Base-by-base conservation (phyloP, 208 protist species). In the Leishmania amazonensis region DNA sequence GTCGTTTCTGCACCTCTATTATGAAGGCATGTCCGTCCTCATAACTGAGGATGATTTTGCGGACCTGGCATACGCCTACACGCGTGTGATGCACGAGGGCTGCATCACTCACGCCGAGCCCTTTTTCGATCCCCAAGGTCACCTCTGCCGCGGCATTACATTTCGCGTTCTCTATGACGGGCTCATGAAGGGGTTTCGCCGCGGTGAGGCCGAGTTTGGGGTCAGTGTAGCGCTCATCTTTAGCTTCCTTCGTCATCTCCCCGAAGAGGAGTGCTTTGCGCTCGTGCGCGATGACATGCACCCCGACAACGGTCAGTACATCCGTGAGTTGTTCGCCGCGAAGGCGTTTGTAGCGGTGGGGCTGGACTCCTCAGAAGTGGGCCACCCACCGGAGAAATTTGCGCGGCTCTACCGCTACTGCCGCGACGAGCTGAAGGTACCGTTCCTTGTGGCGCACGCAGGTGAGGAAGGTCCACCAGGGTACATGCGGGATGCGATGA, bases 121-220 rank as follows among this genome's bases (percentile, higher is more conserved):
- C 45, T 91, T 93, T 70, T 93, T 93, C 42, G 90, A 93, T 60
- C 88, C 88, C 1, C 90, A 93, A 78, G 84, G 84, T 15, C 90
- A 93, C 83, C 72, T 85, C 31, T 62, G 81, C 35, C 87, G 88
- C 21, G 88, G 88, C 5, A 72, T 91, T 35, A 79, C 88, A 11
- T 84, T 93, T 38, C 78, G 74, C 11, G 83, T 77, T 9, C 86
- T 91, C 35, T 89, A 90, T 81, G 77, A 91, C 40, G 90, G 90
- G 24, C 79, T 93, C 2, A 79, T 72, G 54, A 74, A 75, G 13
- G 90, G 87, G 8, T 88, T 90, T 51, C 65, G 49, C 38, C 84
- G 81, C 51, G 90, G 83, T 51, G 70, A 83, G 58, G 76, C 57
- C 9, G 87, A 90, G 64, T 89, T 90, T 72, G 84, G 88, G 31